Conservation (phyloP, 1,284 basidiomycete species). For the Ceratobasidium sp. region DNA sequence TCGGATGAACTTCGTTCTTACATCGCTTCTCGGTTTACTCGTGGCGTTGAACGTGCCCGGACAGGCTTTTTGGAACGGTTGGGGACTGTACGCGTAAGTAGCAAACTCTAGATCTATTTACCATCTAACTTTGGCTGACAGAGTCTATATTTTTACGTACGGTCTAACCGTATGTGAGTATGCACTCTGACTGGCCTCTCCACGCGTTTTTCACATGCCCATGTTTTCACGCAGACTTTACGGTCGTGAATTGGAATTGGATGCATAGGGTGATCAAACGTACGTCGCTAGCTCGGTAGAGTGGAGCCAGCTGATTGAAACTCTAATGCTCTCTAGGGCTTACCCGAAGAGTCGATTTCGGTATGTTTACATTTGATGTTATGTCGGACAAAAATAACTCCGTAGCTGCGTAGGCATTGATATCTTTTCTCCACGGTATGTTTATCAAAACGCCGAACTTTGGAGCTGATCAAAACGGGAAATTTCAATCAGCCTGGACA, state of each 20-base stretch:
- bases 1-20: slow-evolving; percentile 76
- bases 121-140: slow-evolving; percentile 53
- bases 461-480: background rate
- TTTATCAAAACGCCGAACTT: slow-evolving; percentile 21
- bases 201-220: slow-evolving; percentile 47
- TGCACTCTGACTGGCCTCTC: slow-evolving; percentile 30
- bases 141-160: slow-evolving; percentile 77
- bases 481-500: slow-evolving; percentile 67
- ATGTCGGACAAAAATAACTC: slow-evolving; percentile 15
- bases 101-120: slow-evolving; percentile 20
- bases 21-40: slow-evolving; percentile 72
- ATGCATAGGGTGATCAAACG: slow-evolving; percentile 71
- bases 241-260: slow-evolving; percentile 68
- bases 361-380: slow-evolving; percentile 60
- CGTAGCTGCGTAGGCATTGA: slow-evolving; percentile 70
- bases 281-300: slow-evolving; percentile 55
- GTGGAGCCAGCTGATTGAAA: slow-evolving; percentile 20
- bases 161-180: slow-evolving; percentile 72
- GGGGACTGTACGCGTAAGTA: slow-evolving; percentile 74
- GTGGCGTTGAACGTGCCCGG: slow-evolving; percentile 71
- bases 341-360: slow-evolving; percentile 79
- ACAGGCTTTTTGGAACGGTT: slow-evolving; percentile 68
- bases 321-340: slow-evolving; percentile 62
- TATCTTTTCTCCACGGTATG: slow-evolving; percentile 79
- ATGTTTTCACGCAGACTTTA: slow-evolving; percentile 67